Base-by-base conservation (phyloP, 805 yeast genomes). In the Hemisphaericaspora nanyangensis region DNA sequence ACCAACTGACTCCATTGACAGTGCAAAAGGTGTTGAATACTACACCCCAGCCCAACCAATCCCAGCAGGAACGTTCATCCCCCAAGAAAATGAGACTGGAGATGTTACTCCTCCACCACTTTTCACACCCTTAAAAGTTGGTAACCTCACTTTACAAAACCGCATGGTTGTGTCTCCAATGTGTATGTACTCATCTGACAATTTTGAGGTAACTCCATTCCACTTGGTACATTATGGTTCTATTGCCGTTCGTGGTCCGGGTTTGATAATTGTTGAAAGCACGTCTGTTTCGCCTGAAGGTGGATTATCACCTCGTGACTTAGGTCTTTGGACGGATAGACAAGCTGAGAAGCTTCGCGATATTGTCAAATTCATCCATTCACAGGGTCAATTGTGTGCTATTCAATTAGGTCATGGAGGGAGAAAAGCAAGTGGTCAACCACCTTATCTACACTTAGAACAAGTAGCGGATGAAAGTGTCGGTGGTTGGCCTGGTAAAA, bases 391-490 rank as follows among this genome's bases (percentile, higher is more conserved):
- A 20, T 52, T 52, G 18, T 65, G 76, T 42, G 83, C 80, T 27
- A 55, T 74, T 33, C 85, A 79, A 52, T 29, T 79, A 20, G 71
- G 68, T 8, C 81, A 77, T 51, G 77, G 73, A 19, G 82, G 82
- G 35, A 66, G 79, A 47, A 73, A 74, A 46, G 66, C 58, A 7
- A 44, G 49, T 39, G 64, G 63, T 13, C 60, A 56, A 28, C 57
- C 69, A 8, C 38, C 48, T 6, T 61, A 49, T 31, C 47, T 56
- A 24, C 57, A 54, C 38, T 47, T 60, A 24, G 65, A 60, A 36
- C 55, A 57, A 28, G 49, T 55, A 16, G 60, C 58, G 4, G 58
- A 55, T 16, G 47, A 47, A 10, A 53, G 50, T 1, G 56, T 60
- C 22, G 63, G 68, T 38, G 79, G 77, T 3, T 69, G 68, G 68